Evolutionary conservation across 2,329 filamentous ascomycete species (phyloP), one percentile per base, ranked within the genome.

Genomic region (Pseudocercospora cruenta): DNA sequence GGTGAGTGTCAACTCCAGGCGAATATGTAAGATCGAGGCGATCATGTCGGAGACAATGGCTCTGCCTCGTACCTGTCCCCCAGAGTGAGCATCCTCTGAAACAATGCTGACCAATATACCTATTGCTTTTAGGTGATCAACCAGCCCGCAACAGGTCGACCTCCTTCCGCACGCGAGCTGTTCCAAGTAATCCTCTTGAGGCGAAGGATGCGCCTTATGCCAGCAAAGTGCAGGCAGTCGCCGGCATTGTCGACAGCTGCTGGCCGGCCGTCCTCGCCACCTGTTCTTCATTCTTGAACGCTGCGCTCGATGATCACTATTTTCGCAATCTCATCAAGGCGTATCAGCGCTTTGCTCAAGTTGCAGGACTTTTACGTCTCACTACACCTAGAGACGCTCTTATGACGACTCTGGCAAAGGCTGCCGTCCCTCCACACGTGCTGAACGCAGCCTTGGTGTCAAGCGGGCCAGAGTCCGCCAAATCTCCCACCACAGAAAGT

Each of bases 191-290:
- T 76, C 95, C 95, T 1, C 81, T 99, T 2, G 84, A 85, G 1
- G 79, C 96, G 7, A 87, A 90, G 67, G 88, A 91, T 45, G 92
- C 96, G 74, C 86, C 91, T 0, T 83, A 93, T 8, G 85, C 89
- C 60, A 77, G 83, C 1, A 90, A 93, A 58, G 88, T 98, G 64
- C 87, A 89, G 73, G 88, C 88, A 1, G 94, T 92, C 72, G 92
- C 93, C 12, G 86, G 86, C 9, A 90, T 99, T 62, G 91, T 99
- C 24, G 92, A 96, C 3, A 87, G 92, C 71, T 98, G 94, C 77
- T 99, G 95, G 95, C 95, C 95, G 55, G 95, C 95, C 12, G 90
- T 98, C 45, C 86, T 99, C 58, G 94, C 95, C 0, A 95, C 93
- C 1, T 97, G 93, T 73, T 99, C 95, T 0, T 97, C 94, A 0